These are phyloP conservation scores for Kitagawia praeruptora DNA, from an alignment of 129 eudicot genomes.

Conservation along the genomic window DNA sequence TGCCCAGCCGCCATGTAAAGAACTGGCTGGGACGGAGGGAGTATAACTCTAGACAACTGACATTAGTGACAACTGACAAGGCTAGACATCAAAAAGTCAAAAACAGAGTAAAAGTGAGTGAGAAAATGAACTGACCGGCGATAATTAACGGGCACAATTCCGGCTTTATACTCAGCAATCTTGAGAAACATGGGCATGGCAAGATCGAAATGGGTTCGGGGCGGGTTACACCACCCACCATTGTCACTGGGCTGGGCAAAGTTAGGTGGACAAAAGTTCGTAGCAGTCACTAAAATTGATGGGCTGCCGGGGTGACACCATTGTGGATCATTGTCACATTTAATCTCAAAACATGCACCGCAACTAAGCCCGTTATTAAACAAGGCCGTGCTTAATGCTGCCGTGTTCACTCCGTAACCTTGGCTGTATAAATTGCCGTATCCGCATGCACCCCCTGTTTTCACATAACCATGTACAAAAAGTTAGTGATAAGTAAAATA, in stretches of 20 bases:
- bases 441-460: conserved; percentile 77
- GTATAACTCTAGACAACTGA: no score
- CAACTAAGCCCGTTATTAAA: conserved; percentile 69
- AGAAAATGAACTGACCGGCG: conserved; percentile 27
- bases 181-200: conserved; percentile 81
- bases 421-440: conserved; percentile 73
- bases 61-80: background rate
- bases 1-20: no score
- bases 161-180: conserved; percentile 67
- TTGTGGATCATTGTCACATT: conserved; percentile 47
- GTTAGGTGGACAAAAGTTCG: conserved; percentile 83
- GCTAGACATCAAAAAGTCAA: background rate
- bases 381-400: conserved; percentile 72
- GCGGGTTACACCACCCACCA: conserved; percentile 96
- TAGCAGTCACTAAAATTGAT: conserved; percentile 63
- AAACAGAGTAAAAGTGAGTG: background rate
- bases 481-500: background rate
- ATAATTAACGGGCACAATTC: conserved; percentile 70
- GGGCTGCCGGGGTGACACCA: conserved; percentile 90
- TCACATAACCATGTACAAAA: background rate
- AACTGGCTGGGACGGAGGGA: no score
- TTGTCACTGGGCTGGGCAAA: conserved; percentile 50
- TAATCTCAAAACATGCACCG: conserved; percentile 76
- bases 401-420: conserved; percentile 74
- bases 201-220: conserved; percentile 77